Conservation (phyloP, 1,284 basidiomycete species). For the Ceratobasidium theobromae region DNA sequence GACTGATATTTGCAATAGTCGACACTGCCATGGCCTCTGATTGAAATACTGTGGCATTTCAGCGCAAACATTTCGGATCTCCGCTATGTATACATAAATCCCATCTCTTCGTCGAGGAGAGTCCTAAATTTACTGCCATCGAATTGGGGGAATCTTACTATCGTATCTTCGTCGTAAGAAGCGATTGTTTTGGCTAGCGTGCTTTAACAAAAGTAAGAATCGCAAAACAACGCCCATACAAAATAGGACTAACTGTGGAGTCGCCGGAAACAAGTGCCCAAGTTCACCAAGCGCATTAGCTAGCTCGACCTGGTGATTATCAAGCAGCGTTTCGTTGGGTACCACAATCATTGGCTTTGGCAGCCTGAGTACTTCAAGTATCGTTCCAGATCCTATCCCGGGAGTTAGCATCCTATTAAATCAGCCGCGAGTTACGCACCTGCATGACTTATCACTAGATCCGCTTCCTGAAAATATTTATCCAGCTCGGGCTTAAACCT, state of each 20-base stretch:
- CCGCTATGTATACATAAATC: slow-evolving; percentile 49
- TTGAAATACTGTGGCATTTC: not conserved
- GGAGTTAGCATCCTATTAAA: slow-evolving; percentile 11
- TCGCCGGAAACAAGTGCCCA: slow-evolving; percentile 65
- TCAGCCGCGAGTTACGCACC: slow-evolving; percentile 55
- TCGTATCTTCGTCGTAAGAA: slow-evolving; percentile 48
- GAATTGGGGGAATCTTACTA: slow-evolving; percentile 65
- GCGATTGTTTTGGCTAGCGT: slow-evolving; percentile 56
- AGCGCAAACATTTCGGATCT: no score
- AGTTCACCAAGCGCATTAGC: slow-evolving; percentile 66
- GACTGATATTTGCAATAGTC: slow-evolving; percentile 19
- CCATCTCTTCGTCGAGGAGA: slow-evolving; percentile 73
- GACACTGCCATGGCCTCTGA: slow-evolving; percentile 10
- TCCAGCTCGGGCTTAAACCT: slow-evolving; percentile 72
- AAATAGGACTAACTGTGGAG: slow-evolving; percentile 53
- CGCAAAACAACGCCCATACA: slow-evolving; percentile 11
- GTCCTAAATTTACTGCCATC: slow-evolving; percentile 63
- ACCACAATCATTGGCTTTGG: slow-evolving; percentile 80
- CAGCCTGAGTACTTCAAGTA: slow-evolving; percentile 81
- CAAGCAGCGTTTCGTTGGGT: slow-evolving; percentile 84
- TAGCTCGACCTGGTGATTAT: slow-evolving; percentile 93
- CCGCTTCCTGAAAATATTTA: slow-evolving; percentile 62
- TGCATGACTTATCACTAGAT: slow-evolving; percentile 89
- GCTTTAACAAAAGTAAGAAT: slow-evolving; percentile 45
- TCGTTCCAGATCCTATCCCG: slow-evolving; percentile 86